Evolutionary conservation across 257 asterid species (phyloP), one percentile per base, ranked within the genome.

Genomic region (Ocimum tenuiflorum): DNA sequence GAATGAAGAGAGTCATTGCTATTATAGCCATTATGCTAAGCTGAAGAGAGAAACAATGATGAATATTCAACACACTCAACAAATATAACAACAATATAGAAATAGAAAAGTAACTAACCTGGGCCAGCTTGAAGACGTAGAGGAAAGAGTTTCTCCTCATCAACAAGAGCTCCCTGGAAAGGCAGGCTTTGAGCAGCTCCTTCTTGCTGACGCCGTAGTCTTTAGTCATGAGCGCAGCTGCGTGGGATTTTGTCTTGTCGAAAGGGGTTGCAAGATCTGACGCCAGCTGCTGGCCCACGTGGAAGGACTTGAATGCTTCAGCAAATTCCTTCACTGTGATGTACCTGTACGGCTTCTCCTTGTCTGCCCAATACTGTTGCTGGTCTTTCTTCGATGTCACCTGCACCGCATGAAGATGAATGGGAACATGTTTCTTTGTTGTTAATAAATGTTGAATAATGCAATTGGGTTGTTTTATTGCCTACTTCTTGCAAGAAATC

Each of bases 401-500:
- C 88, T 80, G 79, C 49, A 58, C 15, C 17, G 27, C 2, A 3
- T 43, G n/a, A 49, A 59, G 35, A 20, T 3, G 1, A n/a, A 43
- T n/a, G 49, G 6, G 6, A 0, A 43, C 6, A 38, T 38, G n/a
- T 38, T 38, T 38, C 10, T 6, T 6, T 36, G 0, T 36, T 7
- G 1, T 9, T 36, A 9, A 8, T 8, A 6, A 9, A 3, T 45
- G 8, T 45, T n/a, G 18, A 7, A 7, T 0, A 17, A 2, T 1
- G 7, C 0, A 0, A 4, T 31, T 31, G 3, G 31, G 3, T 31
- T 31, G 36, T 31, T 31, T 2, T 0, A 5, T 1, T 20, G 54
- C 78, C 1, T 72, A 83, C 89, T 74, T 83, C 89, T 77, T 83
- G 85, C 76, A 83, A 70, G 81, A 83, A 83, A 57, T 83, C 89